Conservation (phyloP, 169 alveolate species). For the Cryptosporidium meleagridis region DNA sequence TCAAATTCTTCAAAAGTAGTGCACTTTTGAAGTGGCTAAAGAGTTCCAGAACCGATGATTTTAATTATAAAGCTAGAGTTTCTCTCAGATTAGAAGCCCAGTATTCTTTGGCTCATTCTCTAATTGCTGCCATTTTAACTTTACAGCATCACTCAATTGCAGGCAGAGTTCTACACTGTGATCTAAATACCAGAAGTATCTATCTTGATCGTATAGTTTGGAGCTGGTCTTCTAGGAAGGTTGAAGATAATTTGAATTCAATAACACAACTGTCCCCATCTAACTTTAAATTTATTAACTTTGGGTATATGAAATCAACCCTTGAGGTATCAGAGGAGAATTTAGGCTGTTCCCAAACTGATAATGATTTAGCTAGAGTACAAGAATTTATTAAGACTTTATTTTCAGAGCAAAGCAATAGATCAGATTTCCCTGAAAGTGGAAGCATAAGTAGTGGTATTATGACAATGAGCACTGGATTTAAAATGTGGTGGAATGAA, state of each 20-base stretch:
- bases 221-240: slow-evolving; percentile 49
- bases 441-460: slow-evolving; percentile 38
- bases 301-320: slow-evolving; percentile 64
- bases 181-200: slow-evolving; percentile 45
- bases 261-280: slow-evolving; percentile 44
- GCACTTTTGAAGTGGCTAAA: slow-evolving; percentile 40
- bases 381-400: slow-evolving; percentile 17
- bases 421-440: slow-evolving; percentile 51
- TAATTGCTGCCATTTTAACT: slow-evolving; percentile 51
- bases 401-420: slow-evolving; percentile 59
- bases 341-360: slow-evolving; percentile 40
- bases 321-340: slow-evolving; percentile 23
- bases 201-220: slow-evolving; percentile 53
- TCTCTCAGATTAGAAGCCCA: slow-evolving; percentile 61
- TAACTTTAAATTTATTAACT: slow-evolving; percentile 42
- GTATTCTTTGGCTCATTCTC: slow-evolving; percentile 27
- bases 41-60: not conserved
- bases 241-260: slow-evolving; percentile 48
- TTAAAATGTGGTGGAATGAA: slow-evolving; percentile 69
- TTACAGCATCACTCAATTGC: slow-evolving; percentile 71
- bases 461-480: slow-evolving; percentile 22
- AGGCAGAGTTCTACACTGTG: slow-evolving; percentile 63
- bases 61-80: slow-evolving; percentile 9
- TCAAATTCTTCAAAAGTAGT: slow-evolving; percentile 50
- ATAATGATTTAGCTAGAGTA: slow-evolving; percentile 50